Conservation (phyloP, 768 basidiomycete genomes). For the Holtermannia corniformis region DNA sequence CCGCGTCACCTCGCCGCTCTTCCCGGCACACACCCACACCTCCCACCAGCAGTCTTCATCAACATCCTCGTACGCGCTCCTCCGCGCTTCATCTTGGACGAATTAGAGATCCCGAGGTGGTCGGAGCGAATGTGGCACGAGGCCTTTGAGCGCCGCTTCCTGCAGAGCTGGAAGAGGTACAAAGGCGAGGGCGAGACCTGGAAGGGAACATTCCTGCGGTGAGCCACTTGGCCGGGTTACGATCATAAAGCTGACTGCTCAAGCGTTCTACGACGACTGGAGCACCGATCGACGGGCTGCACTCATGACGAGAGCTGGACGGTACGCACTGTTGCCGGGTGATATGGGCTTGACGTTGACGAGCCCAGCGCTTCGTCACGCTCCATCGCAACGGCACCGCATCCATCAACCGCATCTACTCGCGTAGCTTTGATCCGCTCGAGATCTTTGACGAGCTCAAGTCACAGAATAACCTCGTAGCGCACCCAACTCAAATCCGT, state of each 20-base stretch:
- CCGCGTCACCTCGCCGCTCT: constrained; percentile 15
- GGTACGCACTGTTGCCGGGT: too few relatives aligned
- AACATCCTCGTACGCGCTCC: constrained; percentile 25
- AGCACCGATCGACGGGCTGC: constrained; percentile 32
- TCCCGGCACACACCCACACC: constrained; percentile 21
- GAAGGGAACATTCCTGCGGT: constrained; percentile 32
- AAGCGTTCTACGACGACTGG: constrained; percentile 21
- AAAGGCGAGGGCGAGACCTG: constrained; percentile 27
- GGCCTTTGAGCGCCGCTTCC: constrained; percentile 29
- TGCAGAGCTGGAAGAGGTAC: constrained; percentile 33
- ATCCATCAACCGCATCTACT: constrained; percentile 36
- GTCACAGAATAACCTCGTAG: constrained; percentile 38
- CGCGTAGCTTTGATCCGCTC: constrained; percentile 33
- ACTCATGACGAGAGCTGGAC: constrained; percentile 41
- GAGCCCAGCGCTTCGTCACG: constrained; percentile 31
- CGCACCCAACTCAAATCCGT: constrained; percentile 25
- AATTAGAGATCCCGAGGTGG: constrained; percentile 24
- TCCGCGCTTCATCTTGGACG: constrained; percentile 35
- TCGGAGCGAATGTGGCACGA: constrained; percentile 27
- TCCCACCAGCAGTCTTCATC: constrained; percentile 23
- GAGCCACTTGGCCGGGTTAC: constrained; percentile 2
- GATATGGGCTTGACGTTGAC: too few relatives aligned
- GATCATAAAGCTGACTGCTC: constrained; percentile 6
- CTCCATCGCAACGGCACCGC: constrained; percentile 35
- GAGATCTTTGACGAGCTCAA: constrained; percentile 37